Conservation (phyloP, 345 rosid genomes). For the Citrus sp. region DNA sequence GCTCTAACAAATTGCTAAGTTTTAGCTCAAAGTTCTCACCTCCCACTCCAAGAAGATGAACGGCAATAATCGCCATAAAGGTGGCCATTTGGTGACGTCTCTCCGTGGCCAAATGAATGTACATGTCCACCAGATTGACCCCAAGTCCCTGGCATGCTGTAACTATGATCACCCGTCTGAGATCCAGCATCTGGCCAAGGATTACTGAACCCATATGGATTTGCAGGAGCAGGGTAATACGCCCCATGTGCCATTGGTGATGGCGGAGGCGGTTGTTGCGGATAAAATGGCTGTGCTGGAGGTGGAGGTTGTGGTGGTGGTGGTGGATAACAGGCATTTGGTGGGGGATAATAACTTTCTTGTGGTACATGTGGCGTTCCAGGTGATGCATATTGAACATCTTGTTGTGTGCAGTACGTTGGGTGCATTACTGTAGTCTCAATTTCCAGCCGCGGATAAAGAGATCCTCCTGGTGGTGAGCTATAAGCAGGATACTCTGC, state of each 20-base stretch:
- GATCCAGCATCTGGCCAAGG: constrained; percentile 12
- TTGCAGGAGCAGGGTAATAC: constrained; percentile 3
- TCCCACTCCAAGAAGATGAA: constrained; percentile 28
- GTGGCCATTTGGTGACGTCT: constrained; percentile 4
- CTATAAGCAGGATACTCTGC: background rate
- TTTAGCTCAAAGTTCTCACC: constrained; percentile 19
- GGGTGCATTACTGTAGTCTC: background rate
- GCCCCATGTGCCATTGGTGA: constrained; percentile 14
- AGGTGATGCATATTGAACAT: background rate
- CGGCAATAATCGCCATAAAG: background rate
- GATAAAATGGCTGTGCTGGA: background rate
- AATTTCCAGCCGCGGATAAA: constrained; percentile 7
- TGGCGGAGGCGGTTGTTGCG: background rate
- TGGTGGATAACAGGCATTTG: constrained; percentile 5
- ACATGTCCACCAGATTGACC: background rate
- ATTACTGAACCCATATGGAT: constrained; percentile 2
- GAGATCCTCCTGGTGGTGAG: background rate
- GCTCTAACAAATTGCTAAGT: background rate
- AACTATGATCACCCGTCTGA: constrained; percentile 8
- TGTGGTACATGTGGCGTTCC: constrained; percentile 6
- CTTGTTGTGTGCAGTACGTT: background rate
- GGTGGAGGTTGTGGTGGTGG: background rate
- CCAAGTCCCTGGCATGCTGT: constrained; percentile 12
- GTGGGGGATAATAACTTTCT: constrained; percentile 20
- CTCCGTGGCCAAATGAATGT: constrained; percentile 4